Evolutionary conservation across 2,329 filamentous ascomycete species (phyloP).

Genomic region (Pyrenophora seminiperda): DNA sequence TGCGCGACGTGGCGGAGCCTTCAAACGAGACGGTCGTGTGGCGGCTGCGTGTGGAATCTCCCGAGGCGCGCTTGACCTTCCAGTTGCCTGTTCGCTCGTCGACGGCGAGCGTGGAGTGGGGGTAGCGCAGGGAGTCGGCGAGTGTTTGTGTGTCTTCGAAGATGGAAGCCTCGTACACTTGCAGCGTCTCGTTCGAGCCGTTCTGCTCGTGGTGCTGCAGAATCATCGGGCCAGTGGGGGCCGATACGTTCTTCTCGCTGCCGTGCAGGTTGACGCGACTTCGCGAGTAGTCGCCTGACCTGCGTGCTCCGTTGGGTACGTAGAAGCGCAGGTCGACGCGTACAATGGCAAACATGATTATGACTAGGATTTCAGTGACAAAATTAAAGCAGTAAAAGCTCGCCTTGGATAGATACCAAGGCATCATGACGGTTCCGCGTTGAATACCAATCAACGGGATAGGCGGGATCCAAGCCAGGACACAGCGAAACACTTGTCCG

Average conservation of each 20-base stretch:
- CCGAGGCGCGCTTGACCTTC: conserved; percentile 40
- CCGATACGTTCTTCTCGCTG: conserved; percentile 29
- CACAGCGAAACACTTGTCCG: conserved; percentile 72
- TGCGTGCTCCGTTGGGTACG: conserved; percentile 71
- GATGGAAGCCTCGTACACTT: conserved; percentile 36
- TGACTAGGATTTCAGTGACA: conserved; percentile 71
- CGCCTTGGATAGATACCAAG: conserved; percentile 73
- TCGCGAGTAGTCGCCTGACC: conserved; percentile 40
- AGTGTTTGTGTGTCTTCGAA: conserved; percentile 42
- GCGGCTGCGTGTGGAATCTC: conserved; percentile 18
- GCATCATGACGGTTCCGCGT: conserved; percentile 37
- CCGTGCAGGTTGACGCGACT: conserved; percentile 29
- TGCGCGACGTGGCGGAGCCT: conserved; percentile 15
- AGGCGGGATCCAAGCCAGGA: conserved; percentile 59
- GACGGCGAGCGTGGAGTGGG: conserved; percentile 39
- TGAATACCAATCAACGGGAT: conserved; percentile 56
- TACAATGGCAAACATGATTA: conserved; percentile 67
- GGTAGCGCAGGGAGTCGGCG: conserved; percentile 42
- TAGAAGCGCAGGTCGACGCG: conserved; percentile 79
- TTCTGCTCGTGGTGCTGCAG: conserved; percentile 20
- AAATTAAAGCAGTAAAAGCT: conserved; percentile 85
- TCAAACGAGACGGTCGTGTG: conserved; percentile 18
- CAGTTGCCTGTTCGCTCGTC: conserved; percentile 39
- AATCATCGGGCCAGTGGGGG: conserved; percentile 13
- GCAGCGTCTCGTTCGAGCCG: conserved; percentile 34